Base-by-base conservation (phyloP, 768 basidiomycete species). In the Mycena indigotica region DNA sequence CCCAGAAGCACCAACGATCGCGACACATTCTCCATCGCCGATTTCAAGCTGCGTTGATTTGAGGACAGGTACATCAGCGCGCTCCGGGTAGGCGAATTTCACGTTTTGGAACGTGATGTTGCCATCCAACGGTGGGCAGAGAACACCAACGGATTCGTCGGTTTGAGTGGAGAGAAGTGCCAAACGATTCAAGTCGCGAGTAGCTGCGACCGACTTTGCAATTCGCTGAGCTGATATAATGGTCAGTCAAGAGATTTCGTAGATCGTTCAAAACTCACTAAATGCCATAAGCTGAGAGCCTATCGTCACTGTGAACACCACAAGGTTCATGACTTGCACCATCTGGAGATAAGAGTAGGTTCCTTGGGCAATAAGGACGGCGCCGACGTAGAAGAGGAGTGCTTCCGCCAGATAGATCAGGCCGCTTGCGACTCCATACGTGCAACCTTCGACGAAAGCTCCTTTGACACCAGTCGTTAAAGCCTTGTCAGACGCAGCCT, bases 251-350 rank as follows among this genome's bases (percentile, higher is more conserved):
- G 8, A 8, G 28, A 19, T 23, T 24, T 19, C 17, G 41, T 23
- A 44, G 40, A 57, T 58, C 56, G 51, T 24, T 30, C 57, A 46
- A 28, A 21, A 85, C 91, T 64, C 69, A 94, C 93, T 88, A 74
- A 97, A 98, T n/a, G 85, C 82, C 86, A 98, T 89, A 59, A 95
- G 79, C 68, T 93, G 91, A 21, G 89, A 85, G 0, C 93, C 93
- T 57, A 98, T 95, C 12, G 93, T 90, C 54, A 99, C 88, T 6
- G 91, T 87, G 76, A 98, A 98, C 16, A 97, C 86, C 50, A 98
- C 90, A 39, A 98, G 79, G 54, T 95, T 88, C 66, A 96, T 84
- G 24, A 92, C 90, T 72, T 95, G 85, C 28, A 96, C 83, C 90
- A 97, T 92, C 66, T 87, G 86, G 58, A 89, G 80, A 70, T 95